phyloP scores from a whole-genome alignment of 1,139 yeast genomes.

The Hansenula sp. region DNA sequence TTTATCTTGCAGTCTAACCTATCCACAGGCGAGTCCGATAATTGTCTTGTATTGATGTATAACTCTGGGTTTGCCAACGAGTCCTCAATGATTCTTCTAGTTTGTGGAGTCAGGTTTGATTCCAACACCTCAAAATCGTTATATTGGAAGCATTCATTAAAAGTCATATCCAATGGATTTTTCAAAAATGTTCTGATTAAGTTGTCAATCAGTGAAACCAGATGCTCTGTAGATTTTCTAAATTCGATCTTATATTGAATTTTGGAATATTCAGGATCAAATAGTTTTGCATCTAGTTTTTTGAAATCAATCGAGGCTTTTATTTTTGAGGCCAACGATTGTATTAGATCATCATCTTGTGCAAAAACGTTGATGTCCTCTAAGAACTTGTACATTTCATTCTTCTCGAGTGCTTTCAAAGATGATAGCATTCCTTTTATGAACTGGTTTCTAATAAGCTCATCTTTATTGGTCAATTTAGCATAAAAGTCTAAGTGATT shows the following conservation, averaged over 20 bases:
- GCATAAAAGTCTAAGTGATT: slow-evolving; percentile 18
- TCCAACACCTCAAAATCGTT: slow-evolving; percentile 14
- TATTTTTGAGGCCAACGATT: slow-evolving; percentile 11
- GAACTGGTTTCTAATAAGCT: slow-evolving; percentile 18
- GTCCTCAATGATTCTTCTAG: slow-evolving; percentile 17
- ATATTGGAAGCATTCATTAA: slow-evolving; percentile 20
- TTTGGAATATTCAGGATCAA: background rate
- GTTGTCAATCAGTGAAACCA: slow-evolving; percentile 13
- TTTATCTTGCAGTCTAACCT: slow-evolving; percentile 28
- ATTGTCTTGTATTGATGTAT: slow-evolving; percentile 5
- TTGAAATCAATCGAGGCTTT: slow-evolving; percentile 5
- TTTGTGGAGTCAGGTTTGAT: slow-evolving; percentile 19
- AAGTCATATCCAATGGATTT: slow-evolving; percentile 6
- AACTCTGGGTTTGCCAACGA: slow-evolving; percentile 20
- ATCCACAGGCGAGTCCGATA: slow-evolving; percentile 15
- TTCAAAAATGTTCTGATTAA: slow-evolving; percentile 14
- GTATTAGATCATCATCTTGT: slow-evolving; percentile 7
- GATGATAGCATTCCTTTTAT: slow-evolving; percentile 16
- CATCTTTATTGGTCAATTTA: slow-evolving; percentile 20
- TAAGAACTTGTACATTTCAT: slow-evolving; percentile 7
- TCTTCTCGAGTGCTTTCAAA: slow-evolving; percentile 6
- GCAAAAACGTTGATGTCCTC: slow-evolving; percentile 3
- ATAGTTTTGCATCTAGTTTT: background rate
- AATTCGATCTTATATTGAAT: slow-evolving; percentile 20
- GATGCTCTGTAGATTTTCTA: slow-evolving; percentile 15